Base-by-base conservation (phyloP, 345 rosid species). In the Aegle marmelos region DNA sequence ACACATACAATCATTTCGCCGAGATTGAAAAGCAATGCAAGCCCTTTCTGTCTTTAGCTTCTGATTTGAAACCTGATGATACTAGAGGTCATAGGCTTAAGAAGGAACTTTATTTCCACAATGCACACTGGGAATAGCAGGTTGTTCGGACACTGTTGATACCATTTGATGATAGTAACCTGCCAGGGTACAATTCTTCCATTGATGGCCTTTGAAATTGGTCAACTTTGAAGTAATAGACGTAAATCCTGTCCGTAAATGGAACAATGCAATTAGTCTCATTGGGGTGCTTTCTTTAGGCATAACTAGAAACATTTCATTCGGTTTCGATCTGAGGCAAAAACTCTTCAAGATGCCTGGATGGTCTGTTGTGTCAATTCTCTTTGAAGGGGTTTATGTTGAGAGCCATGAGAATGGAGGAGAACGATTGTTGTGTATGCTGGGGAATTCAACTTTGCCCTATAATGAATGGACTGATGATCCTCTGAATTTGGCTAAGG, bases 11-110 rank as follows among this genome's bases (percentile, higher is more conserved):
- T 25, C 58, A 36, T 24, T 69, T 69, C 14, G 58, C 72, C 7
- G 73, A 69, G 34, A 45, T 45, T 45, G 73, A 69, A 69, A 45
- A 41, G 36, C 73, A 69, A 6, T 36, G 50, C 70, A 10, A 66
- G 28, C 16, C 19, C 0, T 34, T 66, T 36, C 50, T 36, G 10
- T 66, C 70, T 66, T 66, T 50, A 66, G 70, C 50, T 36, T 66
- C 50, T n/a, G 48, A 36, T 37, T 21, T 66, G 50, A 9, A 36
- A 4, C 30, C 70, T 36, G 50, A 36, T n/a, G 17, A 22, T 66
- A 36, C 28, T 36, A 36, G 17, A 36, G 17, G 70, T 36, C 39
- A 9, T 36, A 66, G 30, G 28, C 28, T 66, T 8, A 36, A 36
- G 53, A 9, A 22, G 2, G 70, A 66, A 36, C 28, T 66, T 14